Percentiles rank a stretch among this genome's conserved stretches.
Conservation (phyloP, 1,284 basidiomycete species). For the Ganoderma lingzhi region DNA sequence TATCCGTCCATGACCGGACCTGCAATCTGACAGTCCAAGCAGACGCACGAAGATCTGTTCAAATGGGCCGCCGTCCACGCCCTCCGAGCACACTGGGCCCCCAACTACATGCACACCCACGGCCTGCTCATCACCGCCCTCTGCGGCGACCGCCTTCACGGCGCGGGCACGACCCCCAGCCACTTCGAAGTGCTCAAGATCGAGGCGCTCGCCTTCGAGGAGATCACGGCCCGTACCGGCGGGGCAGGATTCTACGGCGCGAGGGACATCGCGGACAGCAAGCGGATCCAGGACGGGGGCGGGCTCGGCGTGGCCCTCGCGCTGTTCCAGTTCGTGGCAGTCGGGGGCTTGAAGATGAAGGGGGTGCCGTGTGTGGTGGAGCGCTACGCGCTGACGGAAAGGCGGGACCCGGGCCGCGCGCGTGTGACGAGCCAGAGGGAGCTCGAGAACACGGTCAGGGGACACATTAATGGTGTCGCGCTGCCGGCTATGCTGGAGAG, state of each 20-base stretch:
- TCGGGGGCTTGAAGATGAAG: too few relatives aligned
- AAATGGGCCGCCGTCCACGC: not conserved
- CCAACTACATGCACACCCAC: not conserved
- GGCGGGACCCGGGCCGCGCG: not conserved
- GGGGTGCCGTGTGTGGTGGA: not conserved
- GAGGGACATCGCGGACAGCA: not conserved
- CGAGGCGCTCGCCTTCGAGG: not conserved
- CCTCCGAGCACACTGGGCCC: not conserved
- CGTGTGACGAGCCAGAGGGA: not conserved
- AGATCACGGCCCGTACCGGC: not conserved
- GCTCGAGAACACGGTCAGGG: not conserved
- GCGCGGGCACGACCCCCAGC: not conserved
- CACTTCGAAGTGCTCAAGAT: not conserved
- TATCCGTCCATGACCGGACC: not conserved
- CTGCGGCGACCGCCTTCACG: conserved; percentile 2
- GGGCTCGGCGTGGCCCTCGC: not conserved
- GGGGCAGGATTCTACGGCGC: not conserved
- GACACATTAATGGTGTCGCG: not conserved
- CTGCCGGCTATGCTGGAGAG: not conserved
- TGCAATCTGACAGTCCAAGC: not conserved
- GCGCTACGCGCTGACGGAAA: not conserved
- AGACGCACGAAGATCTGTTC: not conserved
- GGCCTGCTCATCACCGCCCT: not conserved
- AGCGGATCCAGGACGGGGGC: not conserved
- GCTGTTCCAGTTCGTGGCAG: not conserved